Evolutionary conservation across 257 asterid species (phyloP), one percentile per base, ranked within the genome.

Genomic region (Solanum neorickii): DNA sequence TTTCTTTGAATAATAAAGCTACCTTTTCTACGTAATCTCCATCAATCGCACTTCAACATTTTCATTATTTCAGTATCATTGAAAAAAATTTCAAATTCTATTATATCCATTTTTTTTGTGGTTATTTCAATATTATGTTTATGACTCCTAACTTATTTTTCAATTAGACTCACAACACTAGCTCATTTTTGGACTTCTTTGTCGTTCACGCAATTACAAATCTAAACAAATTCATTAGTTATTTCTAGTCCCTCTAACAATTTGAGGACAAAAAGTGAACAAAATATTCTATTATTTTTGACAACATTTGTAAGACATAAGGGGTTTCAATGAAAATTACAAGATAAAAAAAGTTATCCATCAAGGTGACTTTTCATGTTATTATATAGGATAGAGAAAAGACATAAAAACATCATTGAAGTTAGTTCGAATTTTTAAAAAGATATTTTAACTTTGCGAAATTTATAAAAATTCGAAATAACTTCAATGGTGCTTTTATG

Each of bases 301-400:
- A 82, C 44, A 82, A 31, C 29, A 82, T 52, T 10, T 18, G 69
- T 4, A 94, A 90, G 52, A 95, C 77, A 16, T 93, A 95, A 0
- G 97, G 97, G 18, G 94, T 6, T 83, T 95, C 98, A 46, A 95
- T 92, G 23, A 88, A 89, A 49, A 92, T 89, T 94, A 94, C 84
- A 90, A 20, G 47, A 59, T 60, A 10, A 78, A 70, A 9, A 21
- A 23, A 49, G 21, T 2, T 49, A 49, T 49, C 59, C 59, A 15
- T 49, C 21, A 15, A 52, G 10, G 62, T 52, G 62, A 52, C 62
- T 7, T 16, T 60, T 52, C 37, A 5, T 35, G 59, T 49, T 49
- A 49, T 49, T 27, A 27, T 29, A 29, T 29, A 29, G 31, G 31
- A 29, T 29, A 29, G 31, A 31, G 31, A 31, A 31, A 31, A 31